phyloP scores from a whole-genome alignment of 1,284 basidiomycete genomes.

The Macrocystidia cucumis region DNA sequence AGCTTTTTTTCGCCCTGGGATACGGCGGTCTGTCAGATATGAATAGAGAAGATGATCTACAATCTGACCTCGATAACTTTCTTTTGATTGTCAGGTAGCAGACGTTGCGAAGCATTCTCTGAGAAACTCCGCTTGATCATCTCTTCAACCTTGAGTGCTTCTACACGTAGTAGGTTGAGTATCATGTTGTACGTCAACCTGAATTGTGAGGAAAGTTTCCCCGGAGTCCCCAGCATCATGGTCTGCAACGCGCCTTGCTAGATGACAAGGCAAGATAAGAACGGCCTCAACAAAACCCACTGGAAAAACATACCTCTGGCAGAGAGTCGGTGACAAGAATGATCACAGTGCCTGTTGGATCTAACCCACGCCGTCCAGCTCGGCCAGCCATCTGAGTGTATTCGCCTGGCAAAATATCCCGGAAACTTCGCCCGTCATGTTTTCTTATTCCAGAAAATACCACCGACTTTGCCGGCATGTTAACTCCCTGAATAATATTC shows the following conservation, averaged over 20 bases:
- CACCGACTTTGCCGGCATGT: slow-evolving; percentile 98
- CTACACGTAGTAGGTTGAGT: slow-evolving; percentile 91
- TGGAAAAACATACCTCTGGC: slow-evolving; percentile 58
- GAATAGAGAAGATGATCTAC: not conserved
- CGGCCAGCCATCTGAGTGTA: slow-evolving; percentile 99
- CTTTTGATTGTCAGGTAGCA: slow-evolving; percentile 91
- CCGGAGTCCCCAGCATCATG: slow-evolving; percentile 93
- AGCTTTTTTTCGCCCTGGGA: slow-evolving; percentile 71
- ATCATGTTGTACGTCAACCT: slow-evolving; percentile 99
- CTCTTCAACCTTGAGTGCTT: slow-evolving; percentile 94
- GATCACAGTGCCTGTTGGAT: slow-evolving; percentile 93
- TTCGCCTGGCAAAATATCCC: slow-evolving; percentile 84
- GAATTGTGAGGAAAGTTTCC: slow-evolving; percentile 95
- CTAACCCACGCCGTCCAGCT: slow-evolving; percentile 92
- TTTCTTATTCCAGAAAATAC: slow-evolving; percentile 96
- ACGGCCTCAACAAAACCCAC: not conserved
- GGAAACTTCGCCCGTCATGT: slow-evolving; percentile 91
- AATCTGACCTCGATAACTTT: slow-evolving; percentile 71
- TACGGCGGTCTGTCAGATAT: slow-evolving; percentile 5
- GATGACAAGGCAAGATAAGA: slow-evolving; percentile 8
- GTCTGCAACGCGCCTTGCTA: slow-evolving; percentile 73
- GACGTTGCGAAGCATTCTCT: slow-evolving; percentile 90
- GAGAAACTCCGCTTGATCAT: slow-evolving; percentile 99
- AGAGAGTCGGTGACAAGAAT: slow-evolving; percentile 82
- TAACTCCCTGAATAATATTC: slow-evolving; percentile 76